A percentile compares a stretch with the other conserved stretches of the same genome.
These are phyloP conservation scores for Saccharum hybrid DNA, from an alignment of 202 grass and related monocot genomes.

Conservation along the genomic window DNA sequence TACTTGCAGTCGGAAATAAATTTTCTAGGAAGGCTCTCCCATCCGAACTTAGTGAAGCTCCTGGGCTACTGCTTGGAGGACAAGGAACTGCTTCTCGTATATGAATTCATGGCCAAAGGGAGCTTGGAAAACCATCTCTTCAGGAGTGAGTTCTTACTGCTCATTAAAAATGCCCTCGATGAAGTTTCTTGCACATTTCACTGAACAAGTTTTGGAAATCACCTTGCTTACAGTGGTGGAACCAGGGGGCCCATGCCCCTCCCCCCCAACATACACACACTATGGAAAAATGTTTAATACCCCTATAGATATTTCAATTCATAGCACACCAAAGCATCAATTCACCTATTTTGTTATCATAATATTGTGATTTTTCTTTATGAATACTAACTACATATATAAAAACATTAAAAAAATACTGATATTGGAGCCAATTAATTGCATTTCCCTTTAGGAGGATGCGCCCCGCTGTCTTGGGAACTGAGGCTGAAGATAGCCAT, in stretches of 20 bases:
- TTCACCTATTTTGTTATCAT: too few relatives aligned
- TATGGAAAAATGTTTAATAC: too few relatives aligned
- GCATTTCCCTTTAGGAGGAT: constrained; percentile 60
- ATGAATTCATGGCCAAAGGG: constrained; percentile 90
- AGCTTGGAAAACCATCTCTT: constrained; percentile 98
- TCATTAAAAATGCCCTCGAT: not conserved
- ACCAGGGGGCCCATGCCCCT: too few relatives aligned
- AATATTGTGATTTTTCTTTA: too few relatives aligned
- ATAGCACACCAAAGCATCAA: too few relatives aligned
- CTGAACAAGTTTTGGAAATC: not conserved
- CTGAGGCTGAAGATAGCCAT: constrained; percentile 87
- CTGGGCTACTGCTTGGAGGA: constrained; percentile 87
- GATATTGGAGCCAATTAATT: constrained; percentile 4
- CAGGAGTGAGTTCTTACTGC: constrained; percentile 68
- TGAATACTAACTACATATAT: too few relatives aligned
- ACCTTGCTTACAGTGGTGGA: not conserved
- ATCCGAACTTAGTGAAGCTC: constrained; percentile 89
- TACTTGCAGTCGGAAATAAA: constrained; percentile 86
- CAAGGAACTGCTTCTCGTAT: constrained; percentile 80
- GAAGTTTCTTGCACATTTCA: not conserved
- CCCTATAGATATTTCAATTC: too few relatives aligned
- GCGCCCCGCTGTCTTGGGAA: constrained; percentile 73
- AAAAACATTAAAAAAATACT: too few relatives aligned
- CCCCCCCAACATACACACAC: too few relatives aligned
- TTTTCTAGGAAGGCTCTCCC: constrained; percentile 86